Percentiles rank a stretch among this genome's conserved stretches.
phyloP scores from a whole-genome alignment of 2,329 filamentous ascomycete genomes.

The Fonsecaea pedrosoi region DNA sequence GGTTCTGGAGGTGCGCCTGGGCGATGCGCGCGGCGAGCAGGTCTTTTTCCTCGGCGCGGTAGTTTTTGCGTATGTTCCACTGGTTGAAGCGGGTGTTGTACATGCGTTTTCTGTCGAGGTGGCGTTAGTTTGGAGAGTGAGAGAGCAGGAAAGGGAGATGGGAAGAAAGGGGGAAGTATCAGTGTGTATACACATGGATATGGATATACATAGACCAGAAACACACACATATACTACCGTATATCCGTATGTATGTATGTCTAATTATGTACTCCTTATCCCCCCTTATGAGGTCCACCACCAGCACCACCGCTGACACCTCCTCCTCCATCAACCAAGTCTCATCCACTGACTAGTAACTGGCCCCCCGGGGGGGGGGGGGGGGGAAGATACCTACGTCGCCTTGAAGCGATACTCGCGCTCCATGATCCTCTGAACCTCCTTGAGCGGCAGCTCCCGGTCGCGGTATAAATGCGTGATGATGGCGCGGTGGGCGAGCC shows the following conservation, averaged over 20 bases:
- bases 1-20: slow-evolving; percentile 16
- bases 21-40: slow-evolving; percentile 11
- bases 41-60: slow-evolving; percentile 22
- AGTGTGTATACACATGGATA: not conserved
- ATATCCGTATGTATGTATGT: too few relatives aligned
- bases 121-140: too few relatives aligned
- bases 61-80: slow-evolving; percentile 28
- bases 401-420: slow-evolving; percentile 13
- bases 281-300: too few relatives aligned
- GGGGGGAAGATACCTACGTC: slow-evolving; percentile 9
- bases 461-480: slow-evolving; percentile 18
- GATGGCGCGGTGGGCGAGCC: slow-evolving; percentile 6
- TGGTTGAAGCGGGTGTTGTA: slow-evolving; percentile 22
- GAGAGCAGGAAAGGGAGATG: too few relatives aligned
- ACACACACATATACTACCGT: too few relatives aligned
- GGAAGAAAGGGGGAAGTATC: too few relatives aligned
- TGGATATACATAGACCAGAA: not conserved
- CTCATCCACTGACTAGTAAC: too few relatives aligned
- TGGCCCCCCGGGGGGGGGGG: not conserved
- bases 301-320: too few relatives aligned
- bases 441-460: slow-evolving; percentile 8
- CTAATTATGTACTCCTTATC: too few relatives aligned
- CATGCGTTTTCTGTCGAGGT: slow-evolving; percentile 20
- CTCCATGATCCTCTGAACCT: slow-evolving; percentile 23
- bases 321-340: too few relatives aligned